These are phyloP conservation scores for Salix exigua DNA, from an alignment of 345 rosid genomes.

Conservation along the genomic window DNA sequence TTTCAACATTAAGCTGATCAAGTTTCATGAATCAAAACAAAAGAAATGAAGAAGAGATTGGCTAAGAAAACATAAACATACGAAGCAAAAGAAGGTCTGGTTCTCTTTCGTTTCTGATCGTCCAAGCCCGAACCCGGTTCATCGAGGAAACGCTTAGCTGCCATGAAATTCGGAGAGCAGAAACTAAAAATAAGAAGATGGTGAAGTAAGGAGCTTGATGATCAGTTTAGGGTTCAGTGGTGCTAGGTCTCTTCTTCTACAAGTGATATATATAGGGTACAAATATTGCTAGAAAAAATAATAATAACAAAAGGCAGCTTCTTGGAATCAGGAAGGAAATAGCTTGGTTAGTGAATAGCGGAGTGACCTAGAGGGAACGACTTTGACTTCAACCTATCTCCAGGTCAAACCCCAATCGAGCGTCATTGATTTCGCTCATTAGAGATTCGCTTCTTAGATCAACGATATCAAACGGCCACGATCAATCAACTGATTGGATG, in stretches of 20 bases:
- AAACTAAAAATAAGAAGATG: no score
- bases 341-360: constrained; percentile 14
- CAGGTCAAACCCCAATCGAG: constrained; percentile 23
- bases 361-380: constrained; percentile 20
- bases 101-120: constrained; percentile 49
- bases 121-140: constrained; percentile 43
- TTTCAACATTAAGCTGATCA: background rate
- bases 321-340: constrained; percentile 41
- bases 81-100: constrained; percentile 66
- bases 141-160: constrained; percentile 47
- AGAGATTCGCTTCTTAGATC: background rate
- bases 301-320: constrained; percentile 23
- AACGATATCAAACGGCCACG: background rate
- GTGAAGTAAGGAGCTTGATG: background rate
- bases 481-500: background rate
- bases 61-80: constrained; percentile 26
- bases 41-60: no score
- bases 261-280: background rate
- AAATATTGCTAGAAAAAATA: background rate
- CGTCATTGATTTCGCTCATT: background rate
- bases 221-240: background rate
- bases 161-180: constrained; percentile 35
- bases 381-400: constrained; percentile 39
- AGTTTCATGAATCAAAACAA: background rate
- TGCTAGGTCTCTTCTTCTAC: background rate